Evolutionary conservation across 2,329 filamentous ascomycete species (phyloP).

Genomic region (Claviceps sp.): DNA sequence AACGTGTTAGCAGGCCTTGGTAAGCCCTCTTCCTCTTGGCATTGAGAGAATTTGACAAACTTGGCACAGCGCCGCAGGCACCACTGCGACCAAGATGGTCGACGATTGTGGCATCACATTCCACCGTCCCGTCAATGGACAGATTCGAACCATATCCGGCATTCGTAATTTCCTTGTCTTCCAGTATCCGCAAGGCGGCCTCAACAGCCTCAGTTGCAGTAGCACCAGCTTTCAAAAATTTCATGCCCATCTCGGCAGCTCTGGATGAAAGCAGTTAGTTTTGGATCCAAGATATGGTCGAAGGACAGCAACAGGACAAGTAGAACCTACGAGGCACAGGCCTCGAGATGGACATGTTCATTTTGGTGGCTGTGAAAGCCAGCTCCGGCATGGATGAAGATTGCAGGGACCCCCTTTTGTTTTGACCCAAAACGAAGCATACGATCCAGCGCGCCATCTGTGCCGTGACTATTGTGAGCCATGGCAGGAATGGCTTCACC

Average conservation of each 20-base stretch:
- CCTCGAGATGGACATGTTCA: slow-evolving; percentile 69
- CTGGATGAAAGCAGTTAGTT: slow-evolving; percentile 28
- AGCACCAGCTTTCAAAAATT: slow-evolving; percentile 62
- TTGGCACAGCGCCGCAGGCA: slow-evolving; percentile 78
- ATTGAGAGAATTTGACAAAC: slow-evolving; percentile 38
- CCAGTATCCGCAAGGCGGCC: slow-evolving; percentile 72
- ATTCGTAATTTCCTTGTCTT: slow-evolving; percentile 93
- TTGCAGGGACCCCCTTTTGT: slow-evolving; percentile 44
- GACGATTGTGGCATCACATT: slow-evolving; percentile 88
- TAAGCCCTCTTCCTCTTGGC: too few relatives aligned
- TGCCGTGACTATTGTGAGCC: slow-evolving; percentile 29
- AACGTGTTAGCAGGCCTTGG: neutral
- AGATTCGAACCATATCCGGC: slow-evolving; percentile 93
- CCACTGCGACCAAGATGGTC: slow-evolving; percentile 86
- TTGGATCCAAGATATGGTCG: neutral
- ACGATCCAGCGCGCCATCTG: slow-evolving; percentile 29
- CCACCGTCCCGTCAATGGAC: slow-evolving; percentile 77
- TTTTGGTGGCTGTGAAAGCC: slow-evolving; percentile 86
- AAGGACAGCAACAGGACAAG: neutral
- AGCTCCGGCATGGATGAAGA: slow-evolving; percentile 92
- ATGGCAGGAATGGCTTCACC: slow-evolving; percentile 26
- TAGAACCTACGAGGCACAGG: slow-evolving; percentile 67
- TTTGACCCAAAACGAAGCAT: slow-evolving; percentile 22
- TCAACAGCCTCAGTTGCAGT: slow-evolving; percentile 82
- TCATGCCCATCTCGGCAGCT: slow-evolving; percentile 75